Evolutionary conservation across 345 rosid species (phyloP), one percentile per base, ranked within the genome.

Genomic region (Eucalyptus regnans): DNA sequence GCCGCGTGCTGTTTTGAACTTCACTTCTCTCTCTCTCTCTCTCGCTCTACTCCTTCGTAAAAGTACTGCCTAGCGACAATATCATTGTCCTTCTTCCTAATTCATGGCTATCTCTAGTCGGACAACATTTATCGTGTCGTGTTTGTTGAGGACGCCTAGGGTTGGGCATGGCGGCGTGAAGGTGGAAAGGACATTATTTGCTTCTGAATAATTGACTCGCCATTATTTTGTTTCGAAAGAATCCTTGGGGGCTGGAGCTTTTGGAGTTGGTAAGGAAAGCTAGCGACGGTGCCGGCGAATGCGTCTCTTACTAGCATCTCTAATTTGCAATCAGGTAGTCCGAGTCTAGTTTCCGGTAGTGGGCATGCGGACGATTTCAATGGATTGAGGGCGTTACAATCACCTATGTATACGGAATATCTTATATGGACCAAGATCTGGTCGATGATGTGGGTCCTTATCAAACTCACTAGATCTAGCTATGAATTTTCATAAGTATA

Each of bases 231-330:
- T 37, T 18, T 71, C 83, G 7, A 41, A 37, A 71, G 14, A 16
- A 13, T 17, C 12, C 44, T 16, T 17, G 22, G 79, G 22, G 79
- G 12, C 43, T 16, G 80, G 80, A 68, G 80, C 68, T 60, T 60
- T 60, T 27, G 68, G 62, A 60, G 8, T 0, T 60, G 68, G 31
- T 60, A 27, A 64, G 76, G 31, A 64, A 0, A n/a, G 41, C 76
- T 0, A n/a, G 37, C 0, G 37, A n/a, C 3, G 76, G 76, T 16
- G 76, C 76, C 1, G 17, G 37, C 0, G 5, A 29, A n/a, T 14
- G 76, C 76, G 16, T 64, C 37, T 64, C 20, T 64, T 14, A 13
- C 37, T n/a, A n/a, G 76, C 37, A 15, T 14, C 37, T 64, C 8
- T 4, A 0, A 64, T 68, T 68, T 1, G 4, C 44, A 33, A 31